Percentiles rank a stretch among this genome's conserved stretches.
Evolutionary conservation across 805 yeast species (phyloP).

Genomic region (Yamadazyma endophytica): DNA sequence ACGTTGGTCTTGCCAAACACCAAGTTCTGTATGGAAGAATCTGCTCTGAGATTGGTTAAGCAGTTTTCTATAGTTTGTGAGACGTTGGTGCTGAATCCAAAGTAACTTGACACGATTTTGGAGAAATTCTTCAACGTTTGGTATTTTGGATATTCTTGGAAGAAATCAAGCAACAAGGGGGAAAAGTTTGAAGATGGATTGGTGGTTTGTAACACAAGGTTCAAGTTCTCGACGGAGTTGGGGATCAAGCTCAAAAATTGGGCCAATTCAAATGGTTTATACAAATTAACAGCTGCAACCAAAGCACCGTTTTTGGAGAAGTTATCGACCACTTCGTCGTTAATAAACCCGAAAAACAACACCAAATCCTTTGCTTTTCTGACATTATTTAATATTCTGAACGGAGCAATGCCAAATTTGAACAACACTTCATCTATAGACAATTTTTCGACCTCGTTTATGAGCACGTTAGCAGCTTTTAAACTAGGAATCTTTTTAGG

Average conservation of each 20-base stretch:
- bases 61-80: slow-evolving; percentile 37
- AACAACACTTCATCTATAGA: slow-evolving; percentile 19
- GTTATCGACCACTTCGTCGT: slow-evolving; percentile 38
- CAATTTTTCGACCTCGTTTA: slow-evolving; percentile 11
- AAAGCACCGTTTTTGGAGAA: slow-evolving; percentile 37
- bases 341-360: slow-evolving; percentile 61
- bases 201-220: slow-evolving; percentile 59
- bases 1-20: slow-evolving; percentile 47
- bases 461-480: slow-evolving; percentile 2
- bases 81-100: slow-evolving; percentile 45
- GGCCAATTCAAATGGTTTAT: slow-evolving; percentile 69
- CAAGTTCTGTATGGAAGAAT: slow-evolving; percentile 58
- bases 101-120: slow-evolving; percentile 51
- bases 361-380: slow-evolving; percentile 44
- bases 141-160: slow-evolving; percentile 49
- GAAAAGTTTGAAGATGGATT: slow-evolving; percentile 43
- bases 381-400: slow-evolving; percentile 23
- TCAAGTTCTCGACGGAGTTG: slow-evolving; percentile 48
- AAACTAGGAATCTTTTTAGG: slow-evolving; percentile 2
- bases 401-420: slow-evolving; percentile 23
- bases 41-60: slow-evolving; percentile 47
- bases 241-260: slow-evolving; percentile 51
- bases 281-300: slow-evolving; percentile 55
- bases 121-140: slow-evolving; percentile 45
- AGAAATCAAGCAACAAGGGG: slow-evolving; percentile 72